These are phyloP conservation scores for Xylariaceae sp. DNA, from an alignment of 2,329 filamentous ascomycete genomes.

Conservation along the genomic window DNA sequence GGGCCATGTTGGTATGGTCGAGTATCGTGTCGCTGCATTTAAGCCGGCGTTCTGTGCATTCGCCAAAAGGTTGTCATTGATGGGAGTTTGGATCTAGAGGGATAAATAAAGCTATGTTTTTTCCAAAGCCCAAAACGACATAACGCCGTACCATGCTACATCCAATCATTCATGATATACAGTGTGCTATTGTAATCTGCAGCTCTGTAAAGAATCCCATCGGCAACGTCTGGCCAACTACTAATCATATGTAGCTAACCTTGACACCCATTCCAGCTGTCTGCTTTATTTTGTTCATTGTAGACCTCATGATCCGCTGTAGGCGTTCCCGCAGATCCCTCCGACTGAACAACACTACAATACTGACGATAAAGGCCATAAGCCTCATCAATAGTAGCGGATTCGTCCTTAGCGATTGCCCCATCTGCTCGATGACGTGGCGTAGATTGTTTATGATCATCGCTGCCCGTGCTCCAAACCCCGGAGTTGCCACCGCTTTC, in stretches of 20 bases:
- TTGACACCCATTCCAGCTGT: slow-evolving; percentile 97
- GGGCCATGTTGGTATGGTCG: too few species aligned
- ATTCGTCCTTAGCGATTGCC: slow-evolving; percentile 50
- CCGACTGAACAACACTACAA: slow-evolving; percentile 72
- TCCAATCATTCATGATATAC: slow-evolving; percentile 23
- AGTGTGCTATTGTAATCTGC: slow-evolving; percentile 16
- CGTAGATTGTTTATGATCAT: slow-evolving; percentile 52
- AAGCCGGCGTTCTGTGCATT: slow-evolving; percentile 24
- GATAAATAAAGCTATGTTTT: not conserved
- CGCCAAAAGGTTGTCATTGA: not conserved
- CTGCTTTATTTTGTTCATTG: slow-evolving; percentile 76
- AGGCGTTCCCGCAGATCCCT: slow-evolving; percentile 72
- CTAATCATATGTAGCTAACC: slow-evolving; percentile 80
- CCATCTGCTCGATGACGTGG: slow-evolving; percentile 48
- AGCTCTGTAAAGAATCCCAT: slow-evolving; percentile 10
- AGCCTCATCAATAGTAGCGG: slow-evolving; percentile 57
- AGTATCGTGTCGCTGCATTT: slow-evolving; percentile 15
- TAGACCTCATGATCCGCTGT: slow-evolving; percentile 60
- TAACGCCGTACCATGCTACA: slow-evolving; percentile 14
- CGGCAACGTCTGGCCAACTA: not conserved
- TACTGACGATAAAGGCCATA: slow-evolving; percentile 73
- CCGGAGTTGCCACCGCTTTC: slow-evolving; percentile 32
- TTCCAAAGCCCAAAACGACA: too few species aligned
- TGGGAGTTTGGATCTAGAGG: not conserved
- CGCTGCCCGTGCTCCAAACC: slow-evolving; percentile 45